Evolutionary conservation across 495 filamentous ascomycete species (phyloP).

Genomic region (Evernia prunastri): DNA sequence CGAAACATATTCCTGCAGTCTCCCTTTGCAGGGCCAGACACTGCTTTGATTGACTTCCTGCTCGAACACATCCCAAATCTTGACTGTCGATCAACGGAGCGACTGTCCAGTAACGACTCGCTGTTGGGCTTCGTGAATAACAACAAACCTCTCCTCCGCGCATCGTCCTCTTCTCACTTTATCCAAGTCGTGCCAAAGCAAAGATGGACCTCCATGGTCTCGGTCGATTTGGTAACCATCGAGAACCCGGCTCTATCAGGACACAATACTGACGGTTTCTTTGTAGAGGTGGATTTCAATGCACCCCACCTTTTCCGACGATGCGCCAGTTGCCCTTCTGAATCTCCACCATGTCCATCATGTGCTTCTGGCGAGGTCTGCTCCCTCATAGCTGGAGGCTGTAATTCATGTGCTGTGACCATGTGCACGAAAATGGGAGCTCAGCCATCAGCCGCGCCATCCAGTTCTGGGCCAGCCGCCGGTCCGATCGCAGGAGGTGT

Average conservation of each 20-base stretch:
- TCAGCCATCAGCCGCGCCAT: constrained; percentile 29
- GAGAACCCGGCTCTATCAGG: background rate
- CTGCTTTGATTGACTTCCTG: background rate
- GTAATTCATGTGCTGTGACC: constrained; percentile 52
- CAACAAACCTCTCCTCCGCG: background rate
- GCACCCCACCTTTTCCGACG: constrained; percentile 42
- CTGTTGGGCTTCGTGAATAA: background rate
- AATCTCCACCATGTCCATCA: constrained; percentile 45
- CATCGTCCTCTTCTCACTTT: background rate
- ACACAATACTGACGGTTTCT: constrained; percentile 1
- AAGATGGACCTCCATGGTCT: constrained; percentile 19
- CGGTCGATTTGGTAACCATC: constrained; percentile 17
- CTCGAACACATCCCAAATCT: background rate
- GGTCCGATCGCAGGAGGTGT: constrained; percentile 84
- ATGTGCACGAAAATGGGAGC: constrained; percentile 48
- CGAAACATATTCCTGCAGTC: constrained; percentile 2
- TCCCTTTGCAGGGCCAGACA: background rate
- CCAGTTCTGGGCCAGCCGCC: constrained; percentile 46
- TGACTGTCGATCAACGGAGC: background rate
- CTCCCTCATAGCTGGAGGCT: constrained; percentile 49
- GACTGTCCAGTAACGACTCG: background rate
- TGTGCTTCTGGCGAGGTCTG: constrained; percentile 47
- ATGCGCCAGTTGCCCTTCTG: constrained; percentile 38
- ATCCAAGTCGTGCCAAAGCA: background rate
- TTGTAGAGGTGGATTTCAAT: constrained; percentile 20